A percentile compares a stretch with the other conserved stretches of the same genome.
Conservation (phyloP, 257 asterid species). For the Ligustrum vulgare region DNA sequence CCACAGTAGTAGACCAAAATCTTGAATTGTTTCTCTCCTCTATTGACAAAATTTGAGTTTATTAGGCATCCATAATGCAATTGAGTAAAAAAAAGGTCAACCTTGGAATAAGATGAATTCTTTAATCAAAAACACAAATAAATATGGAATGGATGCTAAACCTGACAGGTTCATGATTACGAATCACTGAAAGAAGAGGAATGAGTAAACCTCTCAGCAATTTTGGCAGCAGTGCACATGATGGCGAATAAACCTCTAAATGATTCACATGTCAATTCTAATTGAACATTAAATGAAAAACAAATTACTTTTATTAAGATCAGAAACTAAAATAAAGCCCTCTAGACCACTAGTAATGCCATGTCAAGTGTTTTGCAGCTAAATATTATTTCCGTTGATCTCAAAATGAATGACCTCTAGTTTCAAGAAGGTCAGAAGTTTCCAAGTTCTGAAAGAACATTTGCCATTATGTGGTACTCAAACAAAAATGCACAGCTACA, state of each 20-base stretch:
- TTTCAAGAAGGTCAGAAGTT: neutral
- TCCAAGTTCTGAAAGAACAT: neutral
- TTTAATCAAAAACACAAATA: neutral
- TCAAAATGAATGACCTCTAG: neutral
- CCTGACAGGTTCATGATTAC: neutral
- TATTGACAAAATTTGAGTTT: conserved; percentile 13
- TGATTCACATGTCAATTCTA: neutral
- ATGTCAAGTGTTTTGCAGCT: neutral
- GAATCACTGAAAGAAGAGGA: neutral
- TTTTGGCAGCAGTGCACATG: neutral
- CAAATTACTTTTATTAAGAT: neutral
- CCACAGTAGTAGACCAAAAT: conserved; percentile 43
- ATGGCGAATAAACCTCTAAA: neutral
- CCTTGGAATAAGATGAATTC: neutral
- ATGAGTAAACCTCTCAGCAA: conserved; percentile 4
- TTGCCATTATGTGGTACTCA: neutral
- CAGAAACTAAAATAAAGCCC: neutral
- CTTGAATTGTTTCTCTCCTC: conserved; percentile 24
- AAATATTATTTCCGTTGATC: neutral
- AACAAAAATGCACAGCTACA: neutral
- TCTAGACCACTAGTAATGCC: neutral
- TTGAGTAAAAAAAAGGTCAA: neutral
- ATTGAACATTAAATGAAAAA: neutral
- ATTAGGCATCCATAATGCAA: conserved; percentile 1
- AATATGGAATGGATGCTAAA: neutral